phyloP scores from a whole-genome alignment of 225 moss, liverwort and hornwort genomes.

The Antitrichia curtipendula region DNA sequence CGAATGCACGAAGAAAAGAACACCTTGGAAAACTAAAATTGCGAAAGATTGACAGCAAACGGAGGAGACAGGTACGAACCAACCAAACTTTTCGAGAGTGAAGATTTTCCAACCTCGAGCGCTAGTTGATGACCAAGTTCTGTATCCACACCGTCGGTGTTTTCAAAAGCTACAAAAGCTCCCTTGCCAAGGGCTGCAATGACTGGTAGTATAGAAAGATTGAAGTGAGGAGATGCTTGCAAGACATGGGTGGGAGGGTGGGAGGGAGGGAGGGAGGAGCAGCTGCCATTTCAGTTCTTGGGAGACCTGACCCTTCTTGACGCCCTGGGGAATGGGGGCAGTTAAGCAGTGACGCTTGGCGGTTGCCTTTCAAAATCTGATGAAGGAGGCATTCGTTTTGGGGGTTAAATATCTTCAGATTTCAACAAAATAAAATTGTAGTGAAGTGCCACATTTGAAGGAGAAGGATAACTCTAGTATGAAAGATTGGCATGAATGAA shows the following conservation, averaged over 20 bases:
- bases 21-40: neutral
- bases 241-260: neutral
- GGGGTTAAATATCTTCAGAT: neutral
- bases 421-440: neutral
- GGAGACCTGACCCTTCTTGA: neutral
- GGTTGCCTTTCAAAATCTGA: slow-evolving; percentile 15
- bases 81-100: neutral
- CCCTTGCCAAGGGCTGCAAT: neutral
- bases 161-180: neutral
- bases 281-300: neutral
- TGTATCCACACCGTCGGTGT: neutral
- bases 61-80: neutral
- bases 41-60: neutral
- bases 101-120: neutral
- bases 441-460: neutral
- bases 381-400: neutral
- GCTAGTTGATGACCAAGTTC: neutral
- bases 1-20: neutral
- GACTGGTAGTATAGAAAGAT: neutral
- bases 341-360: neutral
- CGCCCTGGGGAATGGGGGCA: neutral
- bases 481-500: no score
- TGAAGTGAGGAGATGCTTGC: neutral
- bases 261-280: neutral
- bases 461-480: no score